Evolutionary conservation across 2,329 filamentous ascomycete species (phyloP).

Genomic region (Laburnicola sp.): DNA sequence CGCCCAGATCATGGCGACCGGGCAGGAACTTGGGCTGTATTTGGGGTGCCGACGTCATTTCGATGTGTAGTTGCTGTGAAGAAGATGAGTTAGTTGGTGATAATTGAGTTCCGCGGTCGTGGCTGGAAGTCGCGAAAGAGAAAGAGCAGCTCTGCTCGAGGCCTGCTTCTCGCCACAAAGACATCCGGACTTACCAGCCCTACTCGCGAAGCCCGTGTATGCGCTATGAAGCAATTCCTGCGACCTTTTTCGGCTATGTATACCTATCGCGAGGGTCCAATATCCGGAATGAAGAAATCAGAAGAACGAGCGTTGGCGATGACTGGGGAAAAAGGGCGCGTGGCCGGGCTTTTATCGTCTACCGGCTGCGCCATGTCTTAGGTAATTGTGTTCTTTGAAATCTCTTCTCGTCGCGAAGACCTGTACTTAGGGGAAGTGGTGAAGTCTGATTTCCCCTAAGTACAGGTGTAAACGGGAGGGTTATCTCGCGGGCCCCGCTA

Average conservation of each 20-base stretch:
- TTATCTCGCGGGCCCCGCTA: conserved; percentile 37
- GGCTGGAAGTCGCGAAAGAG: background rate
- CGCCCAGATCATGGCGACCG: conserved; percentile 76
- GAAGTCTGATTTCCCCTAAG: conserved; percentile 35
- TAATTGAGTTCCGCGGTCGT: background rate
- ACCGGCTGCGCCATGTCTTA: conserved; percentile 35
- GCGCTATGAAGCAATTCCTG: conserved; percentile 7
- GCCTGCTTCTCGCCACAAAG: background rate
- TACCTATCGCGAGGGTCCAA: conserved; percentile 5
- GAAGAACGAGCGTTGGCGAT: conserved; percentile 4
- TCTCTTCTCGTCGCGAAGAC: conserved; percentile 33
- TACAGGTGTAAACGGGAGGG: conserved; percentile 30
- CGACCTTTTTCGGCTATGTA: conserved; percentile 13
- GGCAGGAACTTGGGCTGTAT: conserved; percentile 76
- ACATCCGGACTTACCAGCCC: background rate
- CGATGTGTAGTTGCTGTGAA: conserved; percentile 9
- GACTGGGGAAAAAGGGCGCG: conserved; percentile 15
- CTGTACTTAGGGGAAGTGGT: conserved; percentile 40
- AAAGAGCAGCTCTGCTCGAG: conserved; percentile 1
- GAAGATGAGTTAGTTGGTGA: background rate
- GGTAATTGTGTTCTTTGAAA: conserved; percentile 36
- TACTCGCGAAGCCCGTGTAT: conserved; percentile 4
- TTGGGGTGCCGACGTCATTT: conserved; percentile 61
- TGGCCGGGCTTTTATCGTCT: conserved; percentile 33
- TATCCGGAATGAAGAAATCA: conserved; percentile 5